Base-by-base conservation (phyloP, 1,284 basidiomycete genomes). In the Leccinum solheimii region DNA sequence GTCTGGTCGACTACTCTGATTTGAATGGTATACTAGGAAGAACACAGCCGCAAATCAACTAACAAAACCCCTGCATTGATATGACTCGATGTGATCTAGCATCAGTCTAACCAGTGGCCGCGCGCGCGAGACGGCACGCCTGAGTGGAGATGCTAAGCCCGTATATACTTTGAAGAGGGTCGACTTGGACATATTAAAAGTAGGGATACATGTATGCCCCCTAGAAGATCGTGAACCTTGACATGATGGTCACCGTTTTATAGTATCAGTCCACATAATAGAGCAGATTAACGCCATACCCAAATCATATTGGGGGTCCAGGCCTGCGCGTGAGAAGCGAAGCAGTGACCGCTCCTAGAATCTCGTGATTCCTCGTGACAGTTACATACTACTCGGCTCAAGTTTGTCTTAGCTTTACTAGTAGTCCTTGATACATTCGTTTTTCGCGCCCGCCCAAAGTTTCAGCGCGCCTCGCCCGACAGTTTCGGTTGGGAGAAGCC, bases 21-120 rank as follows among this genome's bases (percentile, higher is more conserved):
- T 34, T 57, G 27, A 69, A 74, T 45, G 68, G 66, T 7, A 76
- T 7, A 76, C 23, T 23, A 23, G 72, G n/a, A 83, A 60, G 1
- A 76, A 40, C 51, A 75, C 79, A 1, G 78, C 74, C 8, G 75
- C 10, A 8, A 80, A 63, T 30, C 80, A 77, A 8, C 78, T 79
- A 59, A 83, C 1, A 30, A 76, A 71, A 61, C 75, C 79, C 76
- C 72, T 2, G 65, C 78, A 64, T 82, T 83, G 50, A 84, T 58
- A 11, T 40, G n/a, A 40, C 38, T 40, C 38, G 38, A n/a, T 40
- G 38, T n/a, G 38, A 16, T 10, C 36, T 14, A 6, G 14, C 13
- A 38, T 38, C 14, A 38, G 36, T 38, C 36, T 38, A 38, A 83
- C 76, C 13, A 79, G 75, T 19, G 83, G 63, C 81, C 83, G 21